Evolutionary conservation across 768 basidiomycete genomes (phyloP), one percentile per base, ranked within the genome.

Genomic region (Lentinula detonsa): DNA sequence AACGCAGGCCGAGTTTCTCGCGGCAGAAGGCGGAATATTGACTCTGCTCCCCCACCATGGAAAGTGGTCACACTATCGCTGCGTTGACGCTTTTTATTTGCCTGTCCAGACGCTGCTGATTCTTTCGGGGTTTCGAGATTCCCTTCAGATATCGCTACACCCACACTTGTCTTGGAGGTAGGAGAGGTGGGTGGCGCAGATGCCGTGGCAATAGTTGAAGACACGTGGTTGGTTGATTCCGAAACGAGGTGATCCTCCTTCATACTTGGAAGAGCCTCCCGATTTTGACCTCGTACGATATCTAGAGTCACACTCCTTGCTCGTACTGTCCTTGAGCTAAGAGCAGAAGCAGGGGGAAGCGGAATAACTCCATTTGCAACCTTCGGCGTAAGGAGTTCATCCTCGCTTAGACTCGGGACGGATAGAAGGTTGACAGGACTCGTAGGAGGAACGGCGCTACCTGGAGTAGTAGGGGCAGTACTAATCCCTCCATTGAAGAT

Each of bases 21-120:
- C 1, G 97, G 97, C 23, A 99, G 81, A 9, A 98, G 80, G 18
- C 96, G 86, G 81, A 99, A 98, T 69, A 99, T 97, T 7, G 93
- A 95, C 71, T 98, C 96, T 31, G 93, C 87, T 18, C 91, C 88
- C 59, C 82, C 82, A 23, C 82, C 85, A 56, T 84, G 83, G 79
- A 84, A 90, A 1, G 92, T 93, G 46, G 82, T 74, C 56, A 86
- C 81, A 65, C 77, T 79, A 63, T 78, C 79, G 28, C 75, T 74
- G 62, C 83, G 80, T 62, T 75, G 75, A 15, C 78, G 59, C 48
- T 43, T 50, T 33, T 33, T 46, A 15, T 31, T 59, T 21, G 43
- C 35, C 15, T 33, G 61, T 69, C 73, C 13, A 70, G 69, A 59
- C 13, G 69, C 63, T 43, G 69, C 67, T 4, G 68, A 61, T 37